These are phyloP conservation scores for Debaryomyces sp. DNA, from an alignment of 1,139 yeast species.

Conservation along the genomic window DNA sequence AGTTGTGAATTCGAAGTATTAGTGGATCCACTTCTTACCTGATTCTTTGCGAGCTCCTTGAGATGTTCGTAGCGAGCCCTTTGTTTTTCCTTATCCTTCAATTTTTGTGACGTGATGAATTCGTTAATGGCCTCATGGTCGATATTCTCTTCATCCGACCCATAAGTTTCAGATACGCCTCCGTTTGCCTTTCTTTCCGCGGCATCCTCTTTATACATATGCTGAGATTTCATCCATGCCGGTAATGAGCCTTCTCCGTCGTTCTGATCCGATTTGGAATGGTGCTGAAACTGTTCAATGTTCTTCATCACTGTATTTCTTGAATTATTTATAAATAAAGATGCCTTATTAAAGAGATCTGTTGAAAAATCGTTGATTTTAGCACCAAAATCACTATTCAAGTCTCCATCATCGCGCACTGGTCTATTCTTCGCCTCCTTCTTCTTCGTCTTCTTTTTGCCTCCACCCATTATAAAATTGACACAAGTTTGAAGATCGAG, in stretches of 20 bases:
- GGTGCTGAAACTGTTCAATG: slow-evolving; percentile 56
- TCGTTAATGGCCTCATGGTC: slow-evolving; percentile 44
- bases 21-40: slow-evolving; percentile 11
- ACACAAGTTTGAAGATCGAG: slow-evolving; percentile 67
- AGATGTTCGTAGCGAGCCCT: slow-evolving; percentile 27
- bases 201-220: slow-evolving; percentile 47
- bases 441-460: slow-evolving; percentile 9
- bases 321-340: slow-evolving; percentile 61
- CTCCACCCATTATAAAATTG: slow-evolving; percentile 59
- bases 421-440: background rate
- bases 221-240: slow-evolving; percentile 76
- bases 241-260: slow-evolving; percentile 51
- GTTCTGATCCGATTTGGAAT: slow-evolving; percentile 24
- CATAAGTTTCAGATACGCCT: slow-evolving; percentile 40
- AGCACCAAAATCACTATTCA: slow-evolving; percentile 18
- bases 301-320: slow-evolving; percentile 65
- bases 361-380: slow-evolving; percentile 61
- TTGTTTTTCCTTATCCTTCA: slow-evolving; percentile 39
- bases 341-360: slow-evolving; percentile 66
- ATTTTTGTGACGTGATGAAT: slow-evolving; percentile 42
- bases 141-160: slow-evolving; percentile 48
- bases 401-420: background rate
- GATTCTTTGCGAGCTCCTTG: slow-evolving; percentile 23
- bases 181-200: slow-evolving; percentile 40
- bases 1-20: slow-evolving; percentile 7